Conservation (phyloP, 75 land plant genomes). For the Azolla pinnata region DNA sequence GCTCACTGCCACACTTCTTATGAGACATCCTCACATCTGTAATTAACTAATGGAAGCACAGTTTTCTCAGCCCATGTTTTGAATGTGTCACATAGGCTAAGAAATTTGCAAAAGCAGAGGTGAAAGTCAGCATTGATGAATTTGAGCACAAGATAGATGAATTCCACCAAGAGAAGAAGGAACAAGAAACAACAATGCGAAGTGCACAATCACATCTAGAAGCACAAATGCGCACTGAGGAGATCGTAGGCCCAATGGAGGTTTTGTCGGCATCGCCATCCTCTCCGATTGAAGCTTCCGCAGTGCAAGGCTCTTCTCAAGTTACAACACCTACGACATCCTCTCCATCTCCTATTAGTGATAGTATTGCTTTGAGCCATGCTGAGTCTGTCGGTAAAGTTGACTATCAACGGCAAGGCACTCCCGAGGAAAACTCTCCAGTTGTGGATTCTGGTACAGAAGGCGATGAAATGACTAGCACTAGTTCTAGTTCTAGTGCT, state of each 20-base stretch:
- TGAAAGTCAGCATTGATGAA: slow-evolving; percentile 69
- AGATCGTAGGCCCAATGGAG: not conserved
- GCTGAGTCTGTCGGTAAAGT: not conserved
- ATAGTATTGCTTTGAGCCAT: no score
- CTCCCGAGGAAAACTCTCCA: not conserved
- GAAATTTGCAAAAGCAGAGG: slow-evolving; percentile 84
- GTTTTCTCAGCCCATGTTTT: no score
- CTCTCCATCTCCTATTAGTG: no score
- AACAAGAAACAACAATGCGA: slow-evolving; percentile 58
- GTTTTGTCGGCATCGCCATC: not conserved
- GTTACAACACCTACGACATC: not conserved
- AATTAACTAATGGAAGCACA: no score
- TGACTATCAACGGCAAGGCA: no score
- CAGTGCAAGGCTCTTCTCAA: not conserved
- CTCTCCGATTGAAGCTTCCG: not conserved
- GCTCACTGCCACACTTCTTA: no score
- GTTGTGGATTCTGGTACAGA: not conserved
- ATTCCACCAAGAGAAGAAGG: slow-evolving; percentile 65
- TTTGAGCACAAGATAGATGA: slow-evolving; percentile 74
- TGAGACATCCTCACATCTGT: no score
- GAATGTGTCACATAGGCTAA: no score
- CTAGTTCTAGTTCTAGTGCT: no score
- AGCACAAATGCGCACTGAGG: not conserved
- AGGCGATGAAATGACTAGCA: not conserved
- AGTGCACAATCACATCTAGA: slow-evolving; percentile 60